Evolutionary conservation across 768 basidiomycete genomes (phyloP).

Genomic region (Amanita molliuscula): DNA sequence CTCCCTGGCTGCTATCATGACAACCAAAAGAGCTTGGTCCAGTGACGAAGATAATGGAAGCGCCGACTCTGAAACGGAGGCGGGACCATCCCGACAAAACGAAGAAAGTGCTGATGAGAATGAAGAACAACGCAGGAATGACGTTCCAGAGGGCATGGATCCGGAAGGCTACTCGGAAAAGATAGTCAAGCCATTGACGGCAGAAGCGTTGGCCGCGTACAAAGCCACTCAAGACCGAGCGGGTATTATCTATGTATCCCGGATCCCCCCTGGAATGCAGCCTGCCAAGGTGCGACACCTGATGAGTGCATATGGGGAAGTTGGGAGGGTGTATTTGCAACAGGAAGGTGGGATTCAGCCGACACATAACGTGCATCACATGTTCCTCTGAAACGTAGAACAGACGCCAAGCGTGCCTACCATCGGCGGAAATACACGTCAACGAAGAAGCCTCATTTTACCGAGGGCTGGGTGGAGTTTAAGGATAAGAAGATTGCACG

Average conservation of each 20-base stretch:
- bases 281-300: conserved; percentile 93
- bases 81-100: conserved; percentile 9
- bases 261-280: conserved; percentile 97
- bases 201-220: conserved; percentile 67
- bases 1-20: neutral
- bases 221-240: conserved; percentile 64
- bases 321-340: conserved; percentile 89
- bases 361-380: neutral
- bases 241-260: conserved; percentile 89
- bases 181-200: conserved; percentile 62
- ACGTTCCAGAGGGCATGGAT: conserved; percentile 41
- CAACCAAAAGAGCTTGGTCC: neutral
- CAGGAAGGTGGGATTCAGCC: conserved; percentile 62
- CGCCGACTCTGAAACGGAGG: conserved; percentile 4
- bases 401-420: conserved; percentile 85
- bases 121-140: conserved; percentile 9
- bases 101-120: conserved; percentile 14
- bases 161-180: conserved; percentile 51
- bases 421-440: conserved; percentile 70
- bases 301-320: conserved; percentile 81
- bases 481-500: conserved; percentile 88
- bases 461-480: conserved; percentile 99
- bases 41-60: neutral
- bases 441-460: conserved; percentile 80
- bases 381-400: neutral